Evolutionary conservation across 768 basidiomycete species (phyloP).

Genomic region (Mycena metata): DNA sequence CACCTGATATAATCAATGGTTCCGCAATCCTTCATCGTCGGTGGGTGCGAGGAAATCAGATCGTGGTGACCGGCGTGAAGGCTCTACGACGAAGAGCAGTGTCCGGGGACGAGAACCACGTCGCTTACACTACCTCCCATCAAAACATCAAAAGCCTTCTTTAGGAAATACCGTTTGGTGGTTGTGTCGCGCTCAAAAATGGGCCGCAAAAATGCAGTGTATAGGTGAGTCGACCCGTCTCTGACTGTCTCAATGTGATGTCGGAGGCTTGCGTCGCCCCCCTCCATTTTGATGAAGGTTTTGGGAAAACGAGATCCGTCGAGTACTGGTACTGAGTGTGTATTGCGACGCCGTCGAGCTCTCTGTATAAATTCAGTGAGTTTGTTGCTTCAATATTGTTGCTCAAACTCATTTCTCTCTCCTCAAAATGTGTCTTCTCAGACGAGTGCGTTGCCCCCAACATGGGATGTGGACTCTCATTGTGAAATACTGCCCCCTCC

Average conservation of each 20-base stretch:
- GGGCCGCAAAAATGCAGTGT: neutral
- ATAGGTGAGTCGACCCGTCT: neutral
- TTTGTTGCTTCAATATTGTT: neutral
- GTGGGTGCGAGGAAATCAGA: slow-evolving; percentile 15
- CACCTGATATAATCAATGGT: slow-evolving; percentile 20
- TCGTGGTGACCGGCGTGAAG: too few relatives aligned
- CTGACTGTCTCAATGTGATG: neutral
- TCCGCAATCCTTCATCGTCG: slow-evolving; percentile 17
- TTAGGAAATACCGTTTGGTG: neutral
- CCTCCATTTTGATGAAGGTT: slow-evolving; percentile 11
- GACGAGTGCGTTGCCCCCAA: slow-evolving; percentile 15
- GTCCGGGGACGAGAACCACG: slow-evolving; percentile 25
- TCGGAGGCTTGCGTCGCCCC: slow-evolving; percentile 3
- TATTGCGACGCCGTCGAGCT: slow-evolving; percentile 2
- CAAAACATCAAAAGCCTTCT: neutral
- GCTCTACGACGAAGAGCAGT: slow-evolving; percentile 12
- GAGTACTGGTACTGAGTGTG: slow-evolving; percentile 1
- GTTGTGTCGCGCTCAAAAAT: neutral
- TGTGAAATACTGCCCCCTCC: neutral
- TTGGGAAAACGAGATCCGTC: slow-evolving; percentile 21
- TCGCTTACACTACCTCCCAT: neutral
- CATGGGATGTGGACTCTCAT: slow-evolving; percentile 12
- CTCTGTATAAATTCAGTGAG: slow-evolving; percentile 15
- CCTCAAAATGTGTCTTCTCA: slow-evolving; percentile 18
- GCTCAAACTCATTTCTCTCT: neutral